Base-by-base conservation (phyloP, 2,329 filamentous ascomycete species). In the Colletotrichum eremochloae region DNA sequence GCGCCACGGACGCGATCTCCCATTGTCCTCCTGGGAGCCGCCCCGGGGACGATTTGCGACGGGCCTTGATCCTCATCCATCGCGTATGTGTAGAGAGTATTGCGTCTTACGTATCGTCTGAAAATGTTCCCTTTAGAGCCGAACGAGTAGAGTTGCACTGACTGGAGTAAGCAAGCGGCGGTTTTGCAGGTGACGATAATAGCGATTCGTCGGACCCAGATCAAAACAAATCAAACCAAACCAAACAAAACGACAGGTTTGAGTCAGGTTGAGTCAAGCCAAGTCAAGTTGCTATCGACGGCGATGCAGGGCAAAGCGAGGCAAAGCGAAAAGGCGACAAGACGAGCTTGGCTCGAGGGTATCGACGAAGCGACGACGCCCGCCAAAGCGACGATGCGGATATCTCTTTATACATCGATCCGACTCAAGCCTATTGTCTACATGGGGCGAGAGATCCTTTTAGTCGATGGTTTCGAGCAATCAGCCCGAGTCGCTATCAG, bases 61-160 rank as follows among this genome's bases (percentile, higher is more conserved):
- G 87, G 87, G 5, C 81, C 85, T 67, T 88, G 85, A 74, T 89
- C 86, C 76, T 90, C 88, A 74, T 90, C 88, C 88, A 90, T 90
- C 68, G 66, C 31, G 57, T 62, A 46, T 50, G 24, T 36, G 15
- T 44, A 15, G 38, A 15, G 40, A 42, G 14, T 42, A 15, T 5
- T 15, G 14, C 40, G 42, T 44, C 15, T 44, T 44, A 6, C 12
- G 40, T 15, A 42, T 42, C 38, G 38, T 15, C 40, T 42, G 14
- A 14, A 14, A 42, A 18, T 6, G 38, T 1, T 24, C 9, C 31
- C 46, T 29, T 8, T 20, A 24, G n/a, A 33, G n/a, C 40, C 18
- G 31, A 11, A 44, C 20, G 44, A 48, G 44, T 48, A 48, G 42
- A 36, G 56, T 24, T 38, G 20, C 3, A 48, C 56, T 11, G 33